A percentile compares a stretch with the other conserved stretches of the same genome.
These are phyloP conservation scores for Yamadazyma taylorii DNA, from an alignment of 1,139 yeast species.

Conservation along the genomic window DNA sequence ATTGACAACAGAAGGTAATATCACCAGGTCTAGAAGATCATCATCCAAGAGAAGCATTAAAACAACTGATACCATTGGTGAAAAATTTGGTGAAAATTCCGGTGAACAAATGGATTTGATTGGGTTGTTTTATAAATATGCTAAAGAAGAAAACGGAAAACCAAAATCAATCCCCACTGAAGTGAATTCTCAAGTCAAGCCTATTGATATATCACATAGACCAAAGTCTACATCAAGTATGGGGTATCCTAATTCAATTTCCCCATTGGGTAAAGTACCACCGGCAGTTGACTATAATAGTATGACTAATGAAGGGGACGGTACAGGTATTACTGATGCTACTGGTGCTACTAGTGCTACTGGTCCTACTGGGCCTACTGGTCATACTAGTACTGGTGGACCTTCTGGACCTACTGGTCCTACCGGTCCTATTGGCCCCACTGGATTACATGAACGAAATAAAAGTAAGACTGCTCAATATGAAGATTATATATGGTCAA, in stretches of 20 bases:
- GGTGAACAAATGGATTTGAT: slow-evolving; percentile 37
- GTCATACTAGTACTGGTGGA: no score
- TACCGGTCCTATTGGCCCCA: no score
- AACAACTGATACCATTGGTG: slow-evolving; percentile 17
- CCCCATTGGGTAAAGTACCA: slow-evolving; percentile 16
- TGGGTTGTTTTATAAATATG: slow-evolving; percentile 41
- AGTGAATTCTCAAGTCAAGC: neutral
- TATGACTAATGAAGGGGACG: neutral
- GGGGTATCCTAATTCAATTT: slow-evolving; percentile 14
- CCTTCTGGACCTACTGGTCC: no score
- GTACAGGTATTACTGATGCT: no score
- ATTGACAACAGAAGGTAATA: slow-evolving; percentile 9
- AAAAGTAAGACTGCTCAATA: slow-evolving; percentile 12
- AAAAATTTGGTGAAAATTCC: slow-evolving; percentile 9
- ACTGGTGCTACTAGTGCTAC: no score
- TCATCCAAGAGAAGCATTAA: slow-evolving; percentile 25
- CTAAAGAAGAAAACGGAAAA: slow-evolving; percentile 35
- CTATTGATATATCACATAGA: slow-evolving; percentile 1
- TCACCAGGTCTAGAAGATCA: no score
- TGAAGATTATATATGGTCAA: slow-evolving; percentile 25
- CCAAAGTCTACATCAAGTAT: neutral
- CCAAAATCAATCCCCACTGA: slow-evolving; percentile 2
- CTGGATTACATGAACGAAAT: slow-evolving; percentile 3
- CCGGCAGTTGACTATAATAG: slow-evolving; percentile 5
- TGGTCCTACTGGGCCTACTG: no score